Evolutionary conservation across 768 basidiomycete genomes (phyloP).

Genomic region (Suillus fuscotomentosus): DNA sequence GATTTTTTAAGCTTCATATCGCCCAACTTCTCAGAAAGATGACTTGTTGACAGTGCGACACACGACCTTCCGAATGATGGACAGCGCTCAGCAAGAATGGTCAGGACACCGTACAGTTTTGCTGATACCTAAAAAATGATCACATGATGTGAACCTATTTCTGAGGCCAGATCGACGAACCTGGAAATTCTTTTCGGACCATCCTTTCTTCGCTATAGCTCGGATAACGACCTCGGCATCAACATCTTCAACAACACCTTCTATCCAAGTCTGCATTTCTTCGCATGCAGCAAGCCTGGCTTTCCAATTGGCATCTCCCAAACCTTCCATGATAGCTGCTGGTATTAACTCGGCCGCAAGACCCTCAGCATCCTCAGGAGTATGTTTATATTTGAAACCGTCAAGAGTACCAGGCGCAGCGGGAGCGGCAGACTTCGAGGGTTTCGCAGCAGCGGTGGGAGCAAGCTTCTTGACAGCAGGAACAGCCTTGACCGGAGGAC

Average conservation of each 20-base stretch:
- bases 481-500: constrained; percentile 27
- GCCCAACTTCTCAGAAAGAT: constrained; percentile 91
- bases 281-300: constrained; percentile 83
- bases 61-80: constrained; percentile 86
- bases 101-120: constrained; percentile 82
- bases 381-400: constrained; percentile 87
- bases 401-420: constrained; percentile 62
- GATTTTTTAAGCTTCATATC: constrained; percentile 97
- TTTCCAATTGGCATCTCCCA: constrained; percentile 95
- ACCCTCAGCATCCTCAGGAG: constrained; percentile 88
- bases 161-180: constrained; percentile 36
- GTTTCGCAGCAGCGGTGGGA: constrained; percentile 37
- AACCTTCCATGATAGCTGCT: constrained; percentile 59
- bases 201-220: constrained; percentile 88
- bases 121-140: constrained; percentile 68
- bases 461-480: constrained; percentile 44
- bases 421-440: constrained; percentile 47
- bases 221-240: constrained; percentile 91
- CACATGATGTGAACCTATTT: constrained; percentile 5
- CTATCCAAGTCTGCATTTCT: constrained; percentile 82
- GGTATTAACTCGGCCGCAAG: constrained; percentile 76
- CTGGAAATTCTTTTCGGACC: constrained; percentile 99
- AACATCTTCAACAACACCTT: constrained; percentile 57
- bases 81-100: constrained; percentile 69
- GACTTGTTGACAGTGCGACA: constrained; percentile 74